Evolutionary conservation across 371 early-diverging fungal genomes (phyloP).

Genomic region (Mortierella polycephala): DNA sequence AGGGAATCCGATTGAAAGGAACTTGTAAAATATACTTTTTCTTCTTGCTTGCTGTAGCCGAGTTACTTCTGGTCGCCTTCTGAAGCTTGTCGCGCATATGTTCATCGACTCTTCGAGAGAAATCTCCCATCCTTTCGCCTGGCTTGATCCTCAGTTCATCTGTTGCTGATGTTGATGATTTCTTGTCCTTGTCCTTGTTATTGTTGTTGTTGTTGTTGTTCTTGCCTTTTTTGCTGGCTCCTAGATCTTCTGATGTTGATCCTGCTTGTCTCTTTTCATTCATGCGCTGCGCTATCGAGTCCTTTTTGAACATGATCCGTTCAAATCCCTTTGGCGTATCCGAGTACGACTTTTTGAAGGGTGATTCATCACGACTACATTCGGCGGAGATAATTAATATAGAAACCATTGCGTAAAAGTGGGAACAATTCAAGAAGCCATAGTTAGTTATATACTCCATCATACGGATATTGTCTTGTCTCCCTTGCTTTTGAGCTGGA

Average conservation of each 20-base stretch:
- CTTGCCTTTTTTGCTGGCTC: slow-evolving; percentile 1
- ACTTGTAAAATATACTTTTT: slow-evolving; percentile 32
- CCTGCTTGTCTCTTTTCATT: slow-evolving; percentile 15
- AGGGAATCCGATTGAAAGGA: too few species aligned
- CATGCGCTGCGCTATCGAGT: slow-evolving; percentile 29
- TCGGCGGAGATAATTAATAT: neutral
- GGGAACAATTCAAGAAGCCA: too few species aligned
- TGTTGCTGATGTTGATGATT: slow-evolving; percentile 3
- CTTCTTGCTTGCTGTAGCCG: slow-evolving; percentile 44
- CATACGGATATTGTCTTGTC: neutral
- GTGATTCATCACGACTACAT: slow-evolving; percentile 40
- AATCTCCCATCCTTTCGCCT: slow-evolving; percentile 47
- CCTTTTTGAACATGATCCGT: slow-evolving; percentile 53
- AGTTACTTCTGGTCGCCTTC: slow-evolving; percentile 29
- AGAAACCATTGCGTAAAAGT: neutral
- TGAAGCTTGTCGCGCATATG: slow-evolving; percentile 49
- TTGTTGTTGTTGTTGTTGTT: slow-evolving; percentile 2
- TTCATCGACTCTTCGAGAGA: slow-evolving; percentile 49
- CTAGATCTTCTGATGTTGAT: slow-evolving; percentile 20
- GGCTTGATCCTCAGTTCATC: slow-evolving; percentile 43
- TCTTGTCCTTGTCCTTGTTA: slow-evolving; percentile 6
- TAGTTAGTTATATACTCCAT: neutral
- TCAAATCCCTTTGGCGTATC: slow-evolving; percentile 50
- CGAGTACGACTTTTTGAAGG: slow-evolving; percentile 34
- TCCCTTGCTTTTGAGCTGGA: neutral